phyloP scores from a whole-genome alignment of 148 eudicot genomes.

The Rhododendron griersonianum region DNA sequence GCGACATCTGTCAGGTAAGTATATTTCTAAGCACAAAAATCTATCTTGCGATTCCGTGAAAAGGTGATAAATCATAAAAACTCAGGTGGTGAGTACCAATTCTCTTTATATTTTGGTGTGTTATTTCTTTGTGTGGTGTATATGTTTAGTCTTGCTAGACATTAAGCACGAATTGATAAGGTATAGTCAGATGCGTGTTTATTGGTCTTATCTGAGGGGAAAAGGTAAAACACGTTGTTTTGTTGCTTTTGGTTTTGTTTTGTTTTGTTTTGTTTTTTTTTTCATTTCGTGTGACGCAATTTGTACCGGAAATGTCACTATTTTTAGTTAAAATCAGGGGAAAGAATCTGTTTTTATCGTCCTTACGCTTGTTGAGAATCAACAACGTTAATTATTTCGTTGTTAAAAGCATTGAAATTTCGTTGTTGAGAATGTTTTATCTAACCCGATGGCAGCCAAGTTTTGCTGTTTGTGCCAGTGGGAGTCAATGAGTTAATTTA shows the following conservation, averaged over 20 bases:
- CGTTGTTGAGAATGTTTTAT: background rate
- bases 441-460: background rate
- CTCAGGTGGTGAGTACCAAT: background rate
- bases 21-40: background rate
- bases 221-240: background rate
- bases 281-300: background rate
- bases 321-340: background rate
- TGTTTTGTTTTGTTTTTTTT: background rate
- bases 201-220: background rate
- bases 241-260: background rate
- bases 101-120: background rate
- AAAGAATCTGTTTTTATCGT: background rate
- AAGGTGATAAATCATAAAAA: background rate
- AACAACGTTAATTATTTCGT: background rate
- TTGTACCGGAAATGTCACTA: background rate
- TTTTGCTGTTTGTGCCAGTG: background rate
- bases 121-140: background rate
- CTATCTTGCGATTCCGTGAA: background rate
- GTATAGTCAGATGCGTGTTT: background rate
- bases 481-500: background rate
- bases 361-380: background rate
- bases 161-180: background rate
- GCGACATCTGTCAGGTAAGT: slow-evolving; percentile 89
- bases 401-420: background rate
- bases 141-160: background rate